Evolutionary conservation across 139 green algal species (phyloP).

Genomic region (Monoraphidium neglectum): DNA sequence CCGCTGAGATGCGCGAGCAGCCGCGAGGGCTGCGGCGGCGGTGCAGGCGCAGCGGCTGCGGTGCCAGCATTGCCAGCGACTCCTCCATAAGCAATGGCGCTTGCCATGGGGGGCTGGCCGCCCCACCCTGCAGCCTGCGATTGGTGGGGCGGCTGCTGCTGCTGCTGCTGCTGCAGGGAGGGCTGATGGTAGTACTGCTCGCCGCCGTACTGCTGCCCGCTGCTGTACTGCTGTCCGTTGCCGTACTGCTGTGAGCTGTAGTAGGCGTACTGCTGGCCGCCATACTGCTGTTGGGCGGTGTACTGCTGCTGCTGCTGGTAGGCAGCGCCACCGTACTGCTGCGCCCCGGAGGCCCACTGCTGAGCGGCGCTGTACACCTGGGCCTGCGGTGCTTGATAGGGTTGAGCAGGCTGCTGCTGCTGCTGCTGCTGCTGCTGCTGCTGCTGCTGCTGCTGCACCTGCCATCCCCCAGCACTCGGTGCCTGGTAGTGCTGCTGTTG

Average conservation of each 20-base stretch:
- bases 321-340: slow-evolving; percentile 1
- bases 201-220: neutral
- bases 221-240: neutral
- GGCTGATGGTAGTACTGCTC: neutral
- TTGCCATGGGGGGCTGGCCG: no score
- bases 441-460: neutral
- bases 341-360: neutral
- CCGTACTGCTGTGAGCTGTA: neutral
- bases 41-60: no score
- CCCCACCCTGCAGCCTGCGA: neutral
- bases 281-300: neutral
- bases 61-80: no score
- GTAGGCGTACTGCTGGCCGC: neutral
- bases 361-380: neutral
- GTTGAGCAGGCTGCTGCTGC: slow-evolving; percentile 1
- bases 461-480: neutral
- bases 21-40: no score
- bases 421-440: slow-evolving; percentile 9
- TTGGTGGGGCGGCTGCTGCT: neutral
- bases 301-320: neutral
- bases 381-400: neutral
- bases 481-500: neutral
- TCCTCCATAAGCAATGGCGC: no score
- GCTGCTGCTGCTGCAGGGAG: slow-evolving; percentile 1
- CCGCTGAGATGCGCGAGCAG: no score